Base-by-base conservation (phyloP, 208 protist species). In the Leishmania braziliensis region DNA sequence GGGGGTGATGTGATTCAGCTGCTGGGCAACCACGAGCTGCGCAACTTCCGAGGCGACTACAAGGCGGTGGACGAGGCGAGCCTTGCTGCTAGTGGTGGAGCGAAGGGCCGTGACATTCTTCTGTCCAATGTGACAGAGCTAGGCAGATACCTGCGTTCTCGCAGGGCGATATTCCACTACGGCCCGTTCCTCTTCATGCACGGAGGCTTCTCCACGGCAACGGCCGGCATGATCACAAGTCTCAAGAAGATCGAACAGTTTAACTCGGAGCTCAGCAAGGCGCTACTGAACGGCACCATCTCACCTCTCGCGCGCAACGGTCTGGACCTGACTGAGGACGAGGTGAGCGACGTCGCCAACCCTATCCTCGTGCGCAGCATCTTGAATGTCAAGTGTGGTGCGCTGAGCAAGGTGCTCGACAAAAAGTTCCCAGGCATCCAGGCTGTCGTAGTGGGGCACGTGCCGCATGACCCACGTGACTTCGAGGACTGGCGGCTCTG, bases 1-100 rank as follows among this genome's bases (percentile, higher is more conserved):
- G 95, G 95, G 43, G 97, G 97, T 33, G 86, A 96, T 79, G 91
- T 98, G 33, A 81, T 95, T 51, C 82, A 96, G 81, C 86, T 98
- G 85, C 85, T 98, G 18, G 95, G 97, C 68, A 98, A 98, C 78
- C 95, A 98, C 82, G 97, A 98, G 85, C 80, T 98, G 56, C 90
- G 95, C 65, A 98, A 98, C 87, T 91, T 98, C 77, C 72, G 89
- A 12, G 95, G 95, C 39, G 92, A 96, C 82, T 96, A 92, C 81
- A 85, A 43, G 14, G 93, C 91, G 18, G 95, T 98, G 48, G 88
- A 96, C 79, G 72, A 82, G 14, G 75, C 62, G 36, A 94, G 91
- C 60, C 80, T 96, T 36, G 81, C 86, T 33, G 73, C 68, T 1
- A 84, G 79, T n/a, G 93, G 95, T n/a, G 95, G 93, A 5, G 69